Base-by-base conservation (phyloP, 2,329 filamentous ascomycete species). In the Fusarium virguliforme region DNA sequence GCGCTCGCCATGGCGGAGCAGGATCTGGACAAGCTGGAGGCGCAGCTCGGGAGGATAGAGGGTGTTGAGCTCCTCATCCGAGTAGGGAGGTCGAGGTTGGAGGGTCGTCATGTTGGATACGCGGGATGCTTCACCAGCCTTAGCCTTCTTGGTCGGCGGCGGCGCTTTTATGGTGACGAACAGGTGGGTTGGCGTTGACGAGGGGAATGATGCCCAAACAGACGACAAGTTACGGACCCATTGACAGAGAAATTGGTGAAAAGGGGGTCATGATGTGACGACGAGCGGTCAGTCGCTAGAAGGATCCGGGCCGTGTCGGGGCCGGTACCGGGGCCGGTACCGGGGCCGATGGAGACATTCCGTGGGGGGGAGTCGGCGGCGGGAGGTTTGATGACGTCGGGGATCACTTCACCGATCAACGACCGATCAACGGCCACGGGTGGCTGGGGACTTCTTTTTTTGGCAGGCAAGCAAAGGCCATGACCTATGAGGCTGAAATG, bases 21-120 rank as follows among this genome's bases (percentile, higher is more conserved):
- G 88, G 75, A 98, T 87, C 83, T 99, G 96, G 55, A 98, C 96
- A 66, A 96, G 89, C 79, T 96, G 92, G 37, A 99, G 89, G 79
- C 95, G 88, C 65, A 99, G 86, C 48, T 88, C 85, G 61, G 90
- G 83, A 1, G 96, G 96, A 83, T 98, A 99, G 65, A 98, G 90
- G 76, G 85, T 85, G 46, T 87, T 85, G 55, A 98, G 89, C 86
- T 98, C 95, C 65, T 93, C 91, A 72, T 90, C 84, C 48, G 91
- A 90, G 83, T 98, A 98, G 0, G 93, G 90, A 62, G 88, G 84
- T 63, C 94, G 89, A 54, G 93, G 93, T 48, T 87, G 83, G 48
- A 97, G 87, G 41, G 91, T 91, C 12, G 95, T 92, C 95, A 98
- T 98, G 61, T 68, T 43, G 62, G 40, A 54, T 22, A 48, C 37